Conservation (phyloP, 805 yeast species). For the Myxozyma neotropica region DNA sequence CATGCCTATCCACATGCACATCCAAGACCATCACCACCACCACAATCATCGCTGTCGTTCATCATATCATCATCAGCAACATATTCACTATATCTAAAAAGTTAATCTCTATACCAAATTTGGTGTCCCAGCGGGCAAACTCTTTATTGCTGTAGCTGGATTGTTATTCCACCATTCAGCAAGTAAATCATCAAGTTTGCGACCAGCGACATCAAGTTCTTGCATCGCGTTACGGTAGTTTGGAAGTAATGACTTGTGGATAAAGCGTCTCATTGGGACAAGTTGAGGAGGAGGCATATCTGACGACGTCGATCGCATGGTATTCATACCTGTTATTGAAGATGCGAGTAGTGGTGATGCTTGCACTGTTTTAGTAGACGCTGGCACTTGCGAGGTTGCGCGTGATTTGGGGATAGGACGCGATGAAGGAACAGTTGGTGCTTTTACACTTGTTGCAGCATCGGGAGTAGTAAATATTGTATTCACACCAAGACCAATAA, state of each 20-base stretch:
- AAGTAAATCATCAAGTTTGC: slow-evolving; percentile 6
- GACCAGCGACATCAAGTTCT: not conserved
- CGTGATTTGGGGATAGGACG: slow-evolving; percentile 1
- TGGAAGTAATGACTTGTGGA: slow-evolving; percentile 6
- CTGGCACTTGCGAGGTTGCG: not conserved
- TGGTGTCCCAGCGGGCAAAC: slow-evolving; percentile 6
- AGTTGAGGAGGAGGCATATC: slow-evolving; percentile 10
- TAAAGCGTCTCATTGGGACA: slow-evolving; percentile 1
- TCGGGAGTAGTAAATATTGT: not conserved
- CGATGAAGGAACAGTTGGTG: not conserved
- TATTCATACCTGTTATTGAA: too few species aligned
- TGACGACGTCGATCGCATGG: too few species aligned
- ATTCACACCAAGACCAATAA: slow-evolving; percentile 4
- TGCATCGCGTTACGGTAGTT: not conserved
- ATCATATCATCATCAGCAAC: not conserved
- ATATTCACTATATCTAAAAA: not conserved
- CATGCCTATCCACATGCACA: too few species aligned
- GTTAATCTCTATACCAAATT: slow-evolving; percentile 1
- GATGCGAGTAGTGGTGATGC: not conserved
- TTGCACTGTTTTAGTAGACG: not conserved
- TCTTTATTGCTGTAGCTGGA: not conserved
- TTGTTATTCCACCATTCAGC: slow-evolving; percentile 12
- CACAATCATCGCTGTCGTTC: too few species aligned
- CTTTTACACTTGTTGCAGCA: not conserved
- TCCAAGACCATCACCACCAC: too few species aligned